Evolutionary conservation across 306 rosid species (phyloP).

Genomic region (Malus orientalis): DNA sequence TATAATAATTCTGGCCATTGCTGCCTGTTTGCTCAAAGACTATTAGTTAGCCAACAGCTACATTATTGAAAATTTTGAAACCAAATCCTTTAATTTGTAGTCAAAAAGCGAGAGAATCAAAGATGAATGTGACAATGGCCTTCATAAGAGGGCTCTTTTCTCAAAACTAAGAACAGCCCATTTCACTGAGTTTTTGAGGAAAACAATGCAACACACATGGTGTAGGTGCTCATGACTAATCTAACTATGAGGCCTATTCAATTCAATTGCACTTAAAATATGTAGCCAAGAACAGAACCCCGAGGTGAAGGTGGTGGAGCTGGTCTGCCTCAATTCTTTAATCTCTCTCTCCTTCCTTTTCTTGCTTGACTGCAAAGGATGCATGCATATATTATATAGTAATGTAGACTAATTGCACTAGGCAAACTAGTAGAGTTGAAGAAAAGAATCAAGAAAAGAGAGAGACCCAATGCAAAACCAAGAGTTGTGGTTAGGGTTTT

Average conservation of each 20-base stretch:
- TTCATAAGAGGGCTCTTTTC: conserved; percentile 45
- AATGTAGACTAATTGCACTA: conserved; percentile 11
- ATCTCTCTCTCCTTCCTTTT: conserved; percentile 13
- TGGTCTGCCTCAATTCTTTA: conserved; percentile 15
- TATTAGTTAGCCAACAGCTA: background rate
- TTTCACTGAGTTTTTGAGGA: conserved; percentile 37
- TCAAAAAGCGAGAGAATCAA: conserved; percentile 16
- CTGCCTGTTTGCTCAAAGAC: conserved; percentile 22
- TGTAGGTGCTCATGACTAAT: conserved; percentile 24
- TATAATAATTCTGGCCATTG: conserved; percentile 34
- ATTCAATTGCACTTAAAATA: conserved; percentile 23
- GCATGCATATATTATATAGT: conserved; percentile 9
- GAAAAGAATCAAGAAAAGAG: conserved; percentile 24
- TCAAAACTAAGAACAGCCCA: conserved; percentile 32
- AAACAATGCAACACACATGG: conserved; percentile 75
- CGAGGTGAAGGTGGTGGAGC: conserved; percentile 59
- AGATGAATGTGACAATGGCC: conserved; percentile 22
- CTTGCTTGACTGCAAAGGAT: conserved; percentile 48
- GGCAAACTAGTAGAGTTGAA: conserved; percentile 22
- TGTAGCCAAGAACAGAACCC: conserved; percentile 39
- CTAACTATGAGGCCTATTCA: conserved; percentile 27
- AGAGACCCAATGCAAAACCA: conserved; percentile 56
- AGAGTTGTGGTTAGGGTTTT: conserved; percentile 47
- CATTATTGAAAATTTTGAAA: background rate
- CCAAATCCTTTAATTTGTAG: background rate